Evolutionary conservation across 2,329 filamentous ascomycete species (phyloP), one percentile per base, ranked within the genome.

Genomic region (Ploettnerulaceae sp.): DNA sequence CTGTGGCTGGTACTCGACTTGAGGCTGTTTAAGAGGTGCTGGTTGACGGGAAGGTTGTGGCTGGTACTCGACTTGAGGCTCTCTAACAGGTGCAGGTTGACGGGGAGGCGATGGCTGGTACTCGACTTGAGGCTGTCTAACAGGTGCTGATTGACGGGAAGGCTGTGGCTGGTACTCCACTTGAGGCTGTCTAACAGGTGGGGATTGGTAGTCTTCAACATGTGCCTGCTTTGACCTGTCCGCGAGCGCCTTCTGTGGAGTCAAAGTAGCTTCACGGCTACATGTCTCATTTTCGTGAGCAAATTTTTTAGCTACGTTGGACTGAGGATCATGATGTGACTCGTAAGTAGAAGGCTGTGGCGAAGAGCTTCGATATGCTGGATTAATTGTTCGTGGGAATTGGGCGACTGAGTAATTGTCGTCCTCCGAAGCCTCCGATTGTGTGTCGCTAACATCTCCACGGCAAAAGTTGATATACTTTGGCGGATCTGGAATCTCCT

Each of bases 401-500:
- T 98, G 91, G 3, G 94, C 94, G 9, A 98, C 89, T 0, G 89
- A 95, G 64, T 95, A 98, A 57, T 77, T 82, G 4, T 90, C 89
- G 54, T 95, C 90, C 17, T 95, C 89, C 0, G 87, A 91, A 8
- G 77, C 73, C 53, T 93, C 88, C 1, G 91, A 96, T 56, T 82
- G 81, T 28, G 79, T 82, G 58, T 98, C 93, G 45, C 82, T 75
- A 35, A 84, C 69, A 64, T 95, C 90, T 12, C 91, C 93, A 8
- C 93, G 84, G 65, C 89, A 94, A 67, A 97, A 98, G 71, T 98
- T 96, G 79, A 98, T 96, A 66, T 96, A 98, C 66, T 89, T 96
- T 33, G 93, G 93, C 18, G 93, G 81, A 65, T 96, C 93, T 1
- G 93, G 94, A 36, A 98, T 98, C 66, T 98, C 94, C 66, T 97